These are phyloP conservation scores for Fusarium liriodendri DNA, from an alignment of 2,329 filamentous ascomycete genomes.

Conservation along the genomic window DNA sequence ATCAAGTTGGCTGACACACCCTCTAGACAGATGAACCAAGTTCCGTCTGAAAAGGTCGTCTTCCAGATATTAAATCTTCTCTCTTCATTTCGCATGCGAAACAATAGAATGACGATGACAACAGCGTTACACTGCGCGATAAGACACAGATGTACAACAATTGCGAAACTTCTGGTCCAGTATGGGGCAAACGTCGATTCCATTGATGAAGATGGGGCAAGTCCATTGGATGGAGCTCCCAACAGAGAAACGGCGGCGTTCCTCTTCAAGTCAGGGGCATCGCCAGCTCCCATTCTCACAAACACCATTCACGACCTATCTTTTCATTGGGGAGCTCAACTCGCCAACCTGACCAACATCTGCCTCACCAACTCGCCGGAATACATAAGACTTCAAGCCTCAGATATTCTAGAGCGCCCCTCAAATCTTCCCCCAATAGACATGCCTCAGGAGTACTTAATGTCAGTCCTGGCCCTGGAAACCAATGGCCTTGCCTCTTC, in stretches of 20 bases:
- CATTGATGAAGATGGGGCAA: not conserved
- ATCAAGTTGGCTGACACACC: not conserved
- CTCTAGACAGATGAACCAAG: not conserved
- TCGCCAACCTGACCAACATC: not conserved
- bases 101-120: accelerated
- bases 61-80: not conserved
- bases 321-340: accelerated
- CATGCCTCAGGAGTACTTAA: not conserved
- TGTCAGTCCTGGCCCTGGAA: not conserved
- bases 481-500: not conserved
- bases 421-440: no score
- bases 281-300: not conserved
- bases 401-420: not conserved
- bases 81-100: accelerated
- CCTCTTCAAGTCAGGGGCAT: not conserved
- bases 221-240: not conserved
- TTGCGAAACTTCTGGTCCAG: not conserved
- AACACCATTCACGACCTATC: not conserved
- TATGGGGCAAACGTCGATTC: not conserved
- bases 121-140: not conserved
- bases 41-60: not conserved
- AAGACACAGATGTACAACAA: not conserved
- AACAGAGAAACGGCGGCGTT: not conserved
- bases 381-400: not conserved
- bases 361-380: not conserved